A percentile compares a stretch with the other conserved stretches of the same genome.
phyloP scores from a whole-genome alignment of 768 basidiomycete genomes.

The Suillus brevipes region DNA sequence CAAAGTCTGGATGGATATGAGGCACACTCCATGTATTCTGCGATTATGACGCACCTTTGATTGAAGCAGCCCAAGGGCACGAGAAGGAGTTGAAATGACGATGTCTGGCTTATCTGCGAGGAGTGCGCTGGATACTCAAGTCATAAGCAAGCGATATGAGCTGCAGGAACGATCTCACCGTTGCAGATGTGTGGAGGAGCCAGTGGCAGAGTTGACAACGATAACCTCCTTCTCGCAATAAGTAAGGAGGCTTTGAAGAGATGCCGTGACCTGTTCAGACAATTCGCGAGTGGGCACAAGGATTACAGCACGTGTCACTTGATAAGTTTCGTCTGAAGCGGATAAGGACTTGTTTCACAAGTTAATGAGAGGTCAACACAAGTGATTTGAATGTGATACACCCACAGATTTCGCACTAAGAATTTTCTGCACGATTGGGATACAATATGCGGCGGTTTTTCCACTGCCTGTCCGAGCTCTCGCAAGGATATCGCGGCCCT shows the following conservation, averaged over 20 bases:
- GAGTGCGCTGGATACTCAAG: constrained; percentile 38
- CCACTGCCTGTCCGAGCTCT: constrained; percentile 94
- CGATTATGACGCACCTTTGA: constrained; percentile 52
- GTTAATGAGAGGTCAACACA: not conserved
- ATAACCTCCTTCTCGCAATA: constrained; percentile 81
- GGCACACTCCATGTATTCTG: not conserved
- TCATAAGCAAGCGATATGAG: constrained; percentile 5
- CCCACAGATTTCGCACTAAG: constrained; percentile 76
- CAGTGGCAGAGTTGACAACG: constrained; percentile 75
- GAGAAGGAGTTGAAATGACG: constrained; percentile 76
- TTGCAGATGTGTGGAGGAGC: constrained; percentile 69
- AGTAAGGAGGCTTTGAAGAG: constrained; percentile 59
- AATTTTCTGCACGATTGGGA: constrained; percentile 89
- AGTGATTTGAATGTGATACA: constrained; percentile 14
- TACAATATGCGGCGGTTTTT: constrained; percentile 94
- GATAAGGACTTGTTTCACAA: constrained; percentile 37
- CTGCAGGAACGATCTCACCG: constrained; percentile 42
- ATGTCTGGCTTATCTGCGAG: constrained; percentile 77
- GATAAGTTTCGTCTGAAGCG: constrained; percentile 41
- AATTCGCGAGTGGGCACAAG: constrained; percentile 92
- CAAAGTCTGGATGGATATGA: constrained; percentile 50
- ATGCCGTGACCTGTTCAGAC: constrained; percentile 82
- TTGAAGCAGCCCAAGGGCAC: constrained; percentile 65
- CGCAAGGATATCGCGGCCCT: constrained; percentile 88
- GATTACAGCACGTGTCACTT: constrained; percentile 71